Conservation (phyloP, 768 basidiomycete species). For the Leucocoprinus leucothites region DNA sequence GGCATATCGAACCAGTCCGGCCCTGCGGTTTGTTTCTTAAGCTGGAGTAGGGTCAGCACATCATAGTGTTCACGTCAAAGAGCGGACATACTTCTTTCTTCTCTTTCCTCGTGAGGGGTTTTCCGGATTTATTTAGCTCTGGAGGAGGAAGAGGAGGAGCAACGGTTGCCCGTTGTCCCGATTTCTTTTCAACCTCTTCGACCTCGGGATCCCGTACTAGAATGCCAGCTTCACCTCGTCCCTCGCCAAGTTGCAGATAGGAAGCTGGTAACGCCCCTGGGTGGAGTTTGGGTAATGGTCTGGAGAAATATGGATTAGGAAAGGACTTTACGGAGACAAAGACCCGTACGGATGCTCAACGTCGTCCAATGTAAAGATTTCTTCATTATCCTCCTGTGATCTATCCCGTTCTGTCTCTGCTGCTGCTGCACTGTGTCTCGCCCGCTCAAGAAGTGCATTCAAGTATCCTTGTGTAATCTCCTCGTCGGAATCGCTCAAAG, state of each 20-base stretch:
- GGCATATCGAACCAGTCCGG: slow-evolving; percentile 88
- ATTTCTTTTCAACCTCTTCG: slow-evolving; percentile 46
- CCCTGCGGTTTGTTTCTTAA: slow-evolving; percentile 71
- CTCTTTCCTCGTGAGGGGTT: slow-evolving; percentile 68
- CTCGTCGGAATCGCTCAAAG: slow-evolving; percentile 34
- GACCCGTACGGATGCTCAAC: slow-evolving; percentile 32
- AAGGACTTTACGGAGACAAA: not conserved
- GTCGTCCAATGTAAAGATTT: slow-evolving; percentile 48
- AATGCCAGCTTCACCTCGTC: slow-evolving; percentile 40
- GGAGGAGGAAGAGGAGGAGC: slow-evolving; percentile 62
- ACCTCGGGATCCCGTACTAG: slow-evolving; percentile 59
- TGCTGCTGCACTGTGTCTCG: slow-evolving; percentile 45
- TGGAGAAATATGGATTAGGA: slow-evolving; percentile 21
- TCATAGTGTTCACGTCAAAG: not conserved
- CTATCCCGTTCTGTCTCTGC: slow-evolving; percentile 25
- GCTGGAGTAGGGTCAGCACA: slow-evolving; percentile 35
- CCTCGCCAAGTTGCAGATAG: slow-evolving; percentile 56
- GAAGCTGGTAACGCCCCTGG: slow-evolving; percentile 60
- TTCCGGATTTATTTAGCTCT: slow-evolving; percentile 57
- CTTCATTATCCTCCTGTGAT: slow-evolving; percentile 38
- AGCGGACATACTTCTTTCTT: slow-evolving; percentile 53
- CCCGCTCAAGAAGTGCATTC: slow-evolving; percentile 60
- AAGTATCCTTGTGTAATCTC: slow-evolving; percentile 59
- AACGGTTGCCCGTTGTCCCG: slow-evolving; percentile 47
- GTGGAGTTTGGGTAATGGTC: slow-evolving; percentile 61